Evolutionary conservation across 2,329 filamentous ascomycete species (phyloP).

Genomic region (Botrytis medusae): DNA sequence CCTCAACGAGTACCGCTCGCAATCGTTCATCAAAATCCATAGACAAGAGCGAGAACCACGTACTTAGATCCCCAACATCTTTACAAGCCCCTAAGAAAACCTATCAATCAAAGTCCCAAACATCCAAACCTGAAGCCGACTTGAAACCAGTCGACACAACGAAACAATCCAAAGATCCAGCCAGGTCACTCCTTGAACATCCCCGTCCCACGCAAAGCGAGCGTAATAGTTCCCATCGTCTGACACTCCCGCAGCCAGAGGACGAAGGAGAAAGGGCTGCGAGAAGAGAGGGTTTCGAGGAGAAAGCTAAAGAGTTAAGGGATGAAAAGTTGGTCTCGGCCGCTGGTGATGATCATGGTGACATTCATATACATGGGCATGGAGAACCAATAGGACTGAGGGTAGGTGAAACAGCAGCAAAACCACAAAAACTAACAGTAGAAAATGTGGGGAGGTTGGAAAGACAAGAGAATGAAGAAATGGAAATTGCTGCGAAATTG

Average conservation of each 20-base stretch:
- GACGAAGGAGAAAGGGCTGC: conserved; percentile 48
- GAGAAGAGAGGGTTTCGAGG: conserved; percentile 51
- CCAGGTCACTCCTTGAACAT: neutral
- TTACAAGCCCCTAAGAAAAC: neutral
- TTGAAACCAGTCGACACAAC: neutral
- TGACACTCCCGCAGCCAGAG: conserved; percentile 35
- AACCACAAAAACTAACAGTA: conserved; percentile 51
- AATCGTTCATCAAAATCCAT: neutral
- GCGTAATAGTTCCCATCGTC: conserved; percentile 28
- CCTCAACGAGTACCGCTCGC: conserved; percentile 13
- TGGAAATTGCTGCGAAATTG: neutral
- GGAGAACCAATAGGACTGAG: neutral
- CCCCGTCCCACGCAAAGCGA: conserved; percentile 29
- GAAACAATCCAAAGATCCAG: neutral
- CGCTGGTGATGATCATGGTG: conserved; percentile 23
- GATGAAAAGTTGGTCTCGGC: conserved; percentile 53
- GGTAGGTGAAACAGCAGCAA: neutral
- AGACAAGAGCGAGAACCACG: neutral
- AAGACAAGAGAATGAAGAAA: conserved; percentile 26
- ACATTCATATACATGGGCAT: neutral
- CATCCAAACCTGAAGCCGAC: neutral
- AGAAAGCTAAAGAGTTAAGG: conserved; percentile 53
- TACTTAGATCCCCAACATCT: neutral
- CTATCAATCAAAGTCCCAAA: neutral
- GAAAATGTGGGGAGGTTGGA: conserved; percentile 54